Evolutionary conservation across 164 flowering plant genomes (phyloP).

Genomic region (Nymphaea colorata): DNA sequence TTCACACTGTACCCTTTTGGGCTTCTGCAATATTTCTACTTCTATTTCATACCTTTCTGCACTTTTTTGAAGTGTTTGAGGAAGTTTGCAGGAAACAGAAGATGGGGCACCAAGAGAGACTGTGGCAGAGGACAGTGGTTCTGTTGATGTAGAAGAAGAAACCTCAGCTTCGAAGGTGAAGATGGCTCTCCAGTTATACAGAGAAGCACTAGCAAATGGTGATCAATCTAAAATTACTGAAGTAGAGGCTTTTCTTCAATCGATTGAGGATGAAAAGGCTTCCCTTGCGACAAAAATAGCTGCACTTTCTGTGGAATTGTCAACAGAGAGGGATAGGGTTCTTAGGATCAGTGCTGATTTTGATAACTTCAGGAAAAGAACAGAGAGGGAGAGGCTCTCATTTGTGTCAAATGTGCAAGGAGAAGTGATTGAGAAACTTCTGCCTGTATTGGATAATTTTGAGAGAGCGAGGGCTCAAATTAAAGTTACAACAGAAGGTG

Average conservation of each 20-base stretch:
- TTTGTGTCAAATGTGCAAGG: conserved; percentile 72
- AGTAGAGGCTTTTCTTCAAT: conserved; percentile 41
- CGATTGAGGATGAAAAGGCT: conserved; percentile 62
- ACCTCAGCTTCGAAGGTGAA: conserved; percentile 27
- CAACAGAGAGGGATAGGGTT: conserved; percentile 44
- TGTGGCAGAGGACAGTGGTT: conserved; percentile 24
- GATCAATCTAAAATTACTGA: conserved; percentile 54
- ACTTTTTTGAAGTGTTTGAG: neutral
- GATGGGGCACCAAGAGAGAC: conserved; percentile 32
- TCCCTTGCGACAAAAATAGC: conserved; percentile 40
- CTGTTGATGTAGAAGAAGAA: conserved; percentile 31
- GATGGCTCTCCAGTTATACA: conserved; percentile 45
- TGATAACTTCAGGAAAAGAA: conserved; percentile 86
- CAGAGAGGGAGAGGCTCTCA: conserved; percentile 77
- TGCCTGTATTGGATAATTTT: conserved; percentile 81
- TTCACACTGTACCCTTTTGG: neutral
- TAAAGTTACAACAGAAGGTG: conserved; percentile 70
- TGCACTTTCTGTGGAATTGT: conserved; percentile 42
- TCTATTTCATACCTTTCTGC: too few relatives aligned
- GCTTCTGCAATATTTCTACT: neutral
- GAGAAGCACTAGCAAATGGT: conserved; percentile 57
- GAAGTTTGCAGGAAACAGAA: conserved; percentile 33
- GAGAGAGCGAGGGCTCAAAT: conserved; percentile 86
- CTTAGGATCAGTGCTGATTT: conserved; percentile 89
- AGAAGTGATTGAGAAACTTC: conserved; percentile 71